A percentile compares a stretch with the other conserved stretches of the same genome.
Evolutionary conservation across 345 rosid genomes (phyloP).

Genomic region (Linum tenue): DNA sequence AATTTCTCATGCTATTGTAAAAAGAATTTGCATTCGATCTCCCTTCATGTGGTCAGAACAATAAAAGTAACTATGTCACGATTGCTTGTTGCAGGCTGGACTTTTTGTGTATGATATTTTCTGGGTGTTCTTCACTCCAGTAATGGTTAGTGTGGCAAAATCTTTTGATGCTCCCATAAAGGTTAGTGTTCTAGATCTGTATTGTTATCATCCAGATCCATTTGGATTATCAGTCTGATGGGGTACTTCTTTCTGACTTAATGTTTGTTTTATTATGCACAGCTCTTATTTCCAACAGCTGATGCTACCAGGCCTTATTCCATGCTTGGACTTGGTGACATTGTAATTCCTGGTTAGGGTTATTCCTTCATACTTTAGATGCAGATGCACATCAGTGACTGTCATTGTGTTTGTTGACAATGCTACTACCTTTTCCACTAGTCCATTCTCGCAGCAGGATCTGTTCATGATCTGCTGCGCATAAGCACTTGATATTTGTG

Average conservation of each 20-base stretch:
- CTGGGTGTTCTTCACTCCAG: conserved; percentile 99
- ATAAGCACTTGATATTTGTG: too few species aligned
- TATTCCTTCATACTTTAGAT: conserved; percentile 5
- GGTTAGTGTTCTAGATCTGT: conserved; percentile 41
- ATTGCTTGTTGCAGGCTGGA: conserved; percentile 52
- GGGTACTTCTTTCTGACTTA: background rate
- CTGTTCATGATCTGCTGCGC: too few species aligned
- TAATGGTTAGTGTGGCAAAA: conserved; percentile 98
- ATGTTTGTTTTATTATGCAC: conserved; percentile 13
- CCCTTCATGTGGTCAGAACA: background rate
- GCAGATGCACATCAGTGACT: background rate
- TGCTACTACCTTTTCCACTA: too few species aligned
- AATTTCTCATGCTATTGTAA: too few species aligned
- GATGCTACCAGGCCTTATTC: conserved; percentile 75
- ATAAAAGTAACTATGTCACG: background rate
- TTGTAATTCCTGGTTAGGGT: conserved; percentile 87
- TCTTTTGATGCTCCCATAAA: conserved; percentile 98
- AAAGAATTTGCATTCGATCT: background rate
- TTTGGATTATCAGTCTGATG: background rate
- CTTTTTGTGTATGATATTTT: conserved; percentile 94
- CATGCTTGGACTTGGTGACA: conserved; percentile 99
- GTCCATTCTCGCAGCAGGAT: too few species aligned
- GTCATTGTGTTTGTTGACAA: background rate
- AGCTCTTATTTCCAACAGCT: conserved; percentile 94
- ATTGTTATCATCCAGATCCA: background rate